Percentiles rank a stretch among this genome's conserved stretches.
Conservation (phyloP, 306 rosid species). For the Vigna trinervia region DNA sequence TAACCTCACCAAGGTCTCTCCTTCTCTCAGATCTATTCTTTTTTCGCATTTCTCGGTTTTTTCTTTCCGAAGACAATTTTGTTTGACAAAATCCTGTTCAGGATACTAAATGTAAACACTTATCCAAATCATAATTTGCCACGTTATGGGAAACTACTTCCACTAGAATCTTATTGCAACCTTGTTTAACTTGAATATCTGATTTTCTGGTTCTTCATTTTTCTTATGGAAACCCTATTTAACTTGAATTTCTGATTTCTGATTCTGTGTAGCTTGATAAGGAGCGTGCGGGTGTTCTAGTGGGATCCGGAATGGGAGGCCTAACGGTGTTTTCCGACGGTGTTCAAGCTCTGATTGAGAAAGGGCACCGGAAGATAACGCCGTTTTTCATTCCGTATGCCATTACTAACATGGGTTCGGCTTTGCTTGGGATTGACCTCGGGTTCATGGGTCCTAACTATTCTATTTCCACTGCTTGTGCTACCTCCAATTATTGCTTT, state of each 20-base stretch:
- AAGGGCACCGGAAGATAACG: slow-evolving; percentile 83
- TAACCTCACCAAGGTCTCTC: slow-evolving; percentile 66
- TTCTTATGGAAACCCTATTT: slow-evolving; percentile 23
- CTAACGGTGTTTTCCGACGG: slow-evolving; percentile 88
- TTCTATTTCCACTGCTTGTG: slow-evolving; percentile 97
- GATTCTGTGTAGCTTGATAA: slow-evolving; percentile 71
- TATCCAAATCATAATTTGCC: no score
- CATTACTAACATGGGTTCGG: slow-evolving; percentile 96
- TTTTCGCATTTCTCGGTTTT: neutral
- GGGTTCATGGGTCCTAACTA: slow-evolving; percentile 98
- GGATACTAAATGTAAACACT: neutral
- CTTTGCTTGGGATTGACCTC: slow-evolving; percentile 89
- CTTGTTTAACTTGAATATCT: slow-evolving; percentile 7
- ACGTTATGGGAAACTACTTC: neutral
- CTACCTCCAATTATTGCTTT: slow-evolving; percentile 95
- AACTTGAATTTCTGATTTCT: neutral
- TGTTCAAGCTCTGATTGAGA: slow-evolving; percentile 81
- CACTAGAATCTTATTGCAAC: neutral
- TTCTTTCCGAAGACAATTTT: neutral
- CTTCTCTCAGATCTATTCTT: neutral
- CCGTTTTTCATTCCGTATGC: slow-evolving; percentile 97
- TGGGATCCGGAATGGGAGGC: slow-evolving; percentile 99
- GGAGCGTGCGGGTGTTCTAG: slow-evolving; percentile 86
- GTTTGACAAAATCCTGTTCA: no score
- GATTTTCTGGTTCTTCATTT: neutral